Evolutionary conservation across 805 yeast genomes (phyloP).

Genomic region (Tetrapisispora fleetii): DNA sequence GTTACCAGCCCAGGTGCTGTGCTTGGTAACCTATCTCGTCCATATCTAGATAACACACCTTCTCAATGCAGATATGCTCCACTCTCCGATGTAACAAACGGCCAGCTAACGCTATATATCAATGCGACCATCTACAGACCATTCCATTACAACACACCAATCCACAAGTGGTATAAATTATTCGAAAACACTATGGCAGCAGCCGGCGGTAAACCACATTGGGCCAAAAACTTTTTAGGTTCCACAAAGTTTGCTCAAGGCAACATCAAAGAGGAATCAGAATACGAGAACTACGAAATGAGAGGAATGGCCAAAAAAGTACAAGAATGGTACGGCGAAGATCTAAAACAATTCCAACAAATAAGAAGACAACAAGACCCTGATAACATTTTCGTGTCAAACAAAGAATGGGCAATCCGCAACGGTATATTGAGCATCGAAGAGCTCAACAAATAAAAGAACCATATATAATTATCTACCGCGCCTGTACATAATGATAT

Average conservation of each 20-base stretch:
- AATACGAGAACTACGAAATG: conserved; percentile 57
- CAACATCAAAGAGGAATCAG: conserved; percentile 29
- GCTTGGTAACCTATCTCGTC: conserved; percentile 74
- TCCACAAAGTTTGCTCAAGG: conserved; percentile 30
- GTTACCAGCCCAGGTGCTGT: conserved; percentile 62
- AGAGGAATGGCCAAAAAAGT: conserved; percentile 64
- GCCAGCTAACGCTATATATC: conserved; percentile 73
- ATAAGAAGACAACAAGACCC: conserved; percentile 71
- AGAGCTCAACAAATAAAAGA: conserved; percentile 13
- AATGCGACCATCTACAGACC: conserved; percentile 97
- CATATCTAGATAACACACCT: conserved; percentile 76
- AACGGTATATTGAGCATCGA: conserved; percentile 53
- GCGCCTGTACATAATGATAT: background rate
- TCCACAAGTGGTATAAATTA: conserved; percentile 69
- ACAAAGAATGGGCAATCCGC: conserved; percentile 68
- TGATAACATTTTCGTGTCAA: conserved; percentile 66
- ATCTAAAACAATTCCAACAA: conserved; percentile 48
- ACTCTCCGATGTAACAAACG: conserved; percentile 40
- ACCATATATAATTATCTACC: background rate
- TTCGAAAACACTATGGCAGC: conserved; percentile 71
- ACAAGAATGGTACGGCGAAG: conserved; percentile 72
- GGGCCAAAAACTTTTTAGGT: conserved; percentile 95
- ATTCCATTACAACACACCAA: conserved; percentile 63
- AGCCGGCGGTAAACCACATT: conserved; percentile 90
- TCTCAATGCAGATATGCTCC: conserved; percentile 43